A percentile compares a stretch with the other conserved stretches of the same genome.
Evolutionary conservation across 495 filamentous ascomycete genomes (phyloP).

Genomic region (Xylaria intraflava): DNA sequence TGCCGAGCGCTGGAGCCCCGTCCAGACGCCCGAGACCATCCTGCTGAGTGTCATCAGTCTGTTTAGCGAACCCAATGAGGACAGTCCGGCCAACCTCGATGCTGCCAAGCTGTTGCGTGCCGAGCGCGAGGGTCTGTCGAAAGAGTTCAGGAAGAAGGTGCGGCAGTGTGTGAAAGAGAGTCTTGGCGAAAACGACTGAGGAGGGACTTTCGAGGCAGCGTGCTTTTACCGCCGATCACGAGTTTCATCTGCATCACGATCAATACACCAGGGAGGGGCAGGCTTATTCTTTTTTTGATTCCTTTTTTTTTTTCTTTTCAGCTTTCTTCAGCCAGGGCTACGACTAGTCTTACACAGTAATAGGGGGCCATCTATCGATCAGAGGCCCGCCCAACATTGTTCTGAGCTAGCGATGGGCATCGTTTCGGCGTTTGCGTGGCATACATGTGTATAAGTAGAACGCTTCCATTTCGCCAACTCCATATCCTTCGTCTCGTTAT

Average conservation of each 20-base stretch:
- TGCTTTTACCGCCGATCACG: too few relatives aligned
- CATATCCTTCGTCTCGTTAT: not conserved
- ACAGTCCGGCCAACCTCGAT: conserved; percentile 93
- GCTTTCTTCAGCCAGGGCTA: too few relatives aligned
- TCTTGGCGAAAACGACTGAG: conserved; percentile 59
- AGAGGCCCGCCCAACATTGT: not conserved
- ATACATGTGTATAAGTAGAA: not conserved
- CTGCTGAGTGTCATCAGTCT: conserved; percentile 88
- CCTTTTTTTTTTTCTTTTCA: too few relatives aligned
- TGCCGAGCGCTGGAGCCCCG: conserved; percentile 93
- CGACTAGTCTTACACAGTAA: too few relatives aligned
- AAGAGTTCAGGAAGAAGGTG: conserved; percentile 72
- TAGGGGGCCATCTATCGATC: too few relatives aligned
- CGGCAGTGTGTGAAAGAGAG: conserved; percentile 77
- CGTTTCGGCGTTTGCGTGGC: conserved; percentile 1
- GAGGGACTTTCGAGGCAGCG: not conserved
- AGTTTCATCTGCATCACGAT: not conserved
- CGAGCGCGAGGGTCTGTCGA: conserved; percentile 52
- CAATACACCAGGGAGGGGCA: not conserved
- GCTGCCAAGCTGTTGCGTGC: conserved; percentile 83
- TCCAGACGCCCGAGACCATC: conserved; percentile 94
- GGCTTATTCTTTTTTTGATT: not conserved
- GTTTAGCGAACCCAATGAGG: conserved; percentile 87
- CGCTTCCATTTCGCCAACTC: not conserved
- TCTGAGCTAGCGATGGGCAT: conserved; percentile 2